phyloP scores from a whole-genome alignment of 768 basidiomycete species.

The Hortiboletus campestris region DNA sequence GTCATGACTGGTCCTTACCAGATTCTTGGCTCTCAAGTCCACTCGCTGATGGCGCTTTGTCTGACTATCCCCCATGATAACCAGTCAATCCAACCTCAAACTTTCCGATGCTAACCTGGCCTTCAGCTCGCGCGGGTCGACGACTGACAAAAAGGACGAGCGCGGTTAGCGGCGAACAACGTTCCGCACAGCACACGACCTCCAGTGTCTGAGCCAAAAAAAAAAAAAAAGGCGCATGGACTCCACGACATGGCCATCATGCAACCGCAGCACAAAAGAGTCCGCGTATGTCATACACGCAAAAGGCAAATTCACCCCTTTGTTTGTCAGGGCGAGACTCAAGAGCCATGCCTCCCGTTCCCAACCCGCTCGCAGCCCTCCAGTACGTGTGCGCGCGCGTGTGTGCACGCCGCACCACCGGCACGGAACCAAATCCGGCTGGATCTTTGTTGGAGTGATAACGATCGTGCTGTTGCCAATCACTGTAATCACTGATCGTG shows the following conservation, averaged over 20 bases:
- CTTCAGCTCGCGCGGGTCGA: background rate
- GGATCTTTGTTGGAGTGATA: conserved; percentile 22
- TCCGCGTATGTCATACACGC: conserved; percentile 55
- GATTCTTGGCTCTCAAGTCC: background rate
- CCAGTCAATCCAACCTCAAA: background rate
- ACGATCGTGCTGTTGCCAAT: conserved; percentile 4
- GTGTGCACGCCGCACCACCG: conserved; percentile 12
- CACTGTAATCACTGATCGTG: conserved; percentile 4
- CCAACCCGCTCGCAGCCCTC: conserved; percentile 71
- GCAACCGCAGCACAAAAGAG: conserved; percentile 71
- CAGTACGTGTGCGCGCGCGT: conserved; percentile 36
- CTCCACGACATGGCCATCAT: conserved; percentile 65
- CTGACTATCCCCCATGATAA: background rate
- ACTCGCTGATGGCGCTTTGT: background rate
- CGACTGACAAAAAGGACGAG: background rate
- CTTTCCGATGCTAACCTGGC: background rate
- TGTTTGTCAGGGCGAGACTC: conserved; percentile 85
- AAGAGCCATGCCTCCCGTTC: conserved; percentile 60
- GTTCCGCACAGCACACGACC: conserved; percentile 10
- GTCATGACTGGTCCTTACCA: background rate
- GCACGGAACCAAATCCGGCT: conserved; percentile 22
- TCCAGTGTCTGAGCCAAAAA: background rate
- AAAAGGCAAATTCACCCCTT: conserved; percentile 72
- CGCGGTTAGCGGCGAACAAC: conserved; percentile 1
- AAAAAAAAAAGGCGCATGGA: conserved; percentile 16